These are phyloP conservation scores for Camellia japonica DNA, from an alignment of 148 eudicot genomes.

Conservation along the genomic window DNA sequence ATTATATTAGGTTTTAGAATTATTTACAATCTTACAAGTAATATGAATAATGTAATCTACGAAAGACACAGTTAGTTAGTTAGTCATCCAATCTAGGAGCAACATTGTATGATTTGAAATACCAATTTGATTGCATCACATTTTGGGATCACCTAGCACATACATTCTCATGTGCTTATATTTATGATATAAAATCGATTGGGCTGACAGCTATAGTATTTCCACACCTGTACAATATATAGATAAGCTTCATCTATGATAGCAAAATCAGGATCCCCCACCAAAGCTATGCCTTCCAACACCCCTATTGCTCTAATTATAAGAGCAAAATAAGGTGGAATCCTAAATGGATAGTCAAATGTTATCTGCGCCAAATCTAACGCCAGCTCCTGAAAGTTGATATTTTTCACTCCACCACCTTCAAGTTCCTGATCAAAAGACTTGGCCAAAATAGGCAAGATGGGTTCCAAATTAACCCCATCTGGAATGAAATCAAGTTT, in stretches of 20 bases:
- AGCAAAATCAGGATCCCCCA: slow-evolving; percentile 95
- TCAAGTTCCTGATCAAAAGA: slow-evolving; percentile 99
- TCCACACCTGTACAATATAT: slow-evolving; percentile 89
- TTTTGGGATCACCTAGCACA: not conserved
- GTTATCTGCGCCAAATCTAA: slow-evolving; percentile 97
- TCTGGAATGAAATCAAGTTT: slow-evolving; percentile 88
- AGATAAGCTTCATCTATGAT: slow-evolving; percentile 99
- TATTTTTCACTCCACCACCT: slow-evolving; percentile 97
- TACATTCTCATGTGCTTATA: not conserved
- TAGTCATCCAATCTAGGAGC: not conserved
- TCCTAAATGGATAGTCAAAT: slow-evolving; percentile 95
- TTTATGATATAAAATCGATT: not conserved
- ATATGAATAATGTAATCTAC: no score
- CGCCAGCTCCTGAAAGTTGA: slow-evolving; percentile 95
- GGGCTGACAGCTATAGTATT: not conserved
- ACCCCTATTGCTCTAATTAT: slow-evolving; percentile 99
- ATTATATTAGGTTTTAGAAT: no score
- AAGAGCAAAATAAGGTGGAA: slow-evolving; percentile 97
- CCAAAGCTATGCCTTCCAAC: slow-evolving; percentile 97
- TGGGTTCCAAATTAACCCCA: slow-evolving; percentile 90
- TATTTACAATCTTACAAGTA: no score
- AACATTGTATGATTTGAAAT: not conserved
- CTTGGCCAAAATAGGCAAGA: slow-evolving; percentile 93
- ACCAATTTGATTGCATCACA: not conserved
- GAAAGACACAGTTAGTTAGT: not conserved